phyloP scores from a whole-genome alignment of 1,284 basidiomycete genomes.

The Austroboletus novae-zelandiae region DNA sequence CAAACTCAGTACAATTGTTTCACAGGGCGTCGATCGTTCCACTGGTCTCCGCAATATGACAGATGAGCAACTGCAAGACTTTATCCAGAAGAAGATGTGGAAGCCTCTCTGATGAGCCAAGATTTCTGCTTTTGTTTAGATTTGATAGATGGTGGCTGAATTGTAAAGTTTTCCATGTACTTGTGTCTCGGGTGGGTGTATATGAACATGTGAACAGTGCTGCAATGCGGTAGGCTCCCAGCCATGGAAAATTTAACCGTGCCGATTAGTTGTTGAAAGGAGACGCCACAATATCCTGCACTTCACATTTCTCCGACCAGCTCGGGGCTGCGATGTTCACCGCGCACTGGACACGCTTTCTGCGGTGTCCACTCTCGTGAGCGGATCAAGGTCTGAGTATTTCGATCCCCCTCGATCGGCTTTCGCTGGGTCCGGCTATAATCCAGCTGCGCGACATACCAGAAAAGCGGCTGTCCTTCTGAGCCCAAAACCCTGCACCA shows the following conservation, averaged over 20 bases:
- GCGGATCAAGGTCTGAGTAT: conserved; percentile 37
- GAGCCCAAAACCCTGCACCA: conserved; percentile 27
- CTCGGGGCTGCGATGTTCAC: conserved; percentile 31
- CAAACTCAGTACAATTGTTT: not conserved
- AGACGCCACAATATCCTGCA: too few relatives aligned
- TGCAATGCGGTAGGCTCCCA: too few relatives aligned
- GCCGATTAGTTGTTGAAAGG: too few relatives aligned
- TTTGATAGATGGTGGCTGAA: too few relatives aligned
- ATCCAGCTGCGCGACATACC: conserved; percentile 32
- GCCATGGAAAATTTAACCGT: too few relatives aligned
- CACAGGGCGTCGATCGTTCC: conserved; percentile 59
- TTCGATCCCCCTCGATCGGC: conserved; percentile 33
- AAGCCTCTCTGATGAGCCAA: conserved; percentile 38
- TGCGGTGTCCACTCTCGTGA: conserved; percentile 21
- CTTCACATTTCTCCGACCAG: too few relatives aligned
- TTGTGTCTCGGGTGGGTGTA: not conserved
- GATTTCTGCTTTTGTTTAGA: too few relatives aligned
- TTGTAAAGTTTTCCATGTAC: not conserved
- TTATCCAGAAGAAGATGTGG: conserved; percentile 70
- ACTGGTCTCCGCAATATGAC: conserved; percentile 52
- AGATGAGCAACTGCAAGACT: conserved; percentile 54
- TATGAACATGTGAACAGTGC: not conserved
- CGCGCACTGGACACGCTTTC: conserved; percentile 18
- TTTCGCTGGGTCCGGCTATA: conserved; percentile 32
- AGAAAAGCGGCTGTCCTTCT: conserved; percentile 22